phyloP scores from a whole-genome alignment of 2,329 filamentous ascomycete species.

The Alternaria arbusti region DNA sequence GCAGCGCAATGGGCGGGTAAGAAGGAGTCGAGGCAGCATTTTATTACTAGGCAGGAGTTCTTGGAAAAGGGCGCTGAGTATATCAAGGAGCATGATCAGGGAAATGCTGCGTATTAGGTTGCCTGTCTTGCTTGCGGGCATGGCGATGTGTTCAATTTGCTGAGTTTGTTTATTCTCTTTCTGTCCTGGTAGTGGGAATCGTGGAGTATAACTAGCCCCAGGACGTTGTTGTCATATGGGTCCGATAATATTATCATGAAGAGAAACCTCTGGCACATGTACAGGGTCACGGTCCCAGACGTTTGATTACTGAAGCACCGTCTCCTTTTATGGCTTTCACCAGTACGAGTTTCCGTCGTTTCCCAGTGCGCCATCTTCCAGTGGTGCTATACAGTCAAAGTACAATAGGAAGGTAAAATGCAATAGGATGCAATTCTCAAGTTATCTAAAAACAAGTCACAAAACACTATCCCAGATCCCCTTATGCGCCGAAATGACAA shows the following conservation, averaged over 20 bases:
- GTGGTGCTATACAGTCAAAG: neutral
- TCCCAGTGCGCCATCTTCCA: neutral
- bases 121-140: neutral
- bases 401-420: neutral
- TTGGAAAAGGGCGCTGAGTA: slow-evolving; percentile 92
- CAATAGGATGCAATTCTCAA: neutral
- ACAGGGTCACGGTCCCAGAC: neutral
- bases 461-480: neutral
- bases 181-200: neutral
- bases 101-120: slow-evolving; percentile 44
- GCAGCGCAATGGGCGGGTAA: slow-evolving; percentile 81
- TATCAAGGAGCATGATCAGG: slow-evolving; percentile 71
- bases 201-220: neutral
- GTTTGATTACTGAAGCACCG: neutral
- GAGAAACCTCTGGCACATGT: neutral
- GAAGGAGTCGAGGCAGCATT: slow-evolving; percentile 66
- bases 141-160: neutral
- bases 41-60: slow-evolving; percentile 82
- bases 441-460: neutral
- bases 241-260: neutral
- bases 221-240: neutral
- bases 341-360: neutral
- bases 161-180: neutral
- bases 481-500: neutral
- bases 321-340: neutral